Percentiles rank a stretch among this genome's conserved stretches.
Evolutionary conservation across 768 basidiomycete species (phyloP).

Genomic region (Scleroderma citrinum): DNA sequence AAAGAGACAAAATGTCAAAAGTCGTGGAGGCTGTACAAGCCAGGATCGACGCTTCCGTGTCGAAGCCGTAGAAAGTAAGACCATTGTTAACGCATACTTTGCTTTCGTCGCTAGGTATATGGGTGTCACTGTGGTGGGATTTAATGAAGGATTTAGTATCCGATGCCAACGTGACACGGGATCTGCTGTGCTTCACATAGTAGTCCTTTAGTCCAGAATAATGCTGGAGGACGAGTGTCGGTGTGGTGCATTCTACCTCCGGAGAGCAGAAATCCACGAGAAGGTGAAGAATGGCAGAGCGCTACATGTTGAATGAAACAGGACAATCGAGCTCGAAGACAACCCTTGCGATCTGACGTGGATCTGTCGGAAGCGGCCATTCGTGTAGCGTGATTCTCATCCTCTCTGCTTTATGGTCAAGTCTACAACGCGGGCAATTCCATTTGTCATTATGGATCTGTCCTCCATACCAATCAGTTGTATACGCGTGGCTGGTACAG

Average conservation of each 20-base stretch:
- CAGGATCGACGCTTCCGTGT: constrained; percentile 11
- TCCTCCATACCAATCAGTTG: neutral
- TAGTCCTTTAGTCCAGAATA: constrained; percentile 1
- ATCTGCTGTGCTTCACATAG: neutral
- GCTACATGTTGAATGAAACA: constrained; percentile 34
- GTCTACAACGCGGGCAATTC: constrained; percentile 23
- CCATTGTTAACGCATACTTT: constrained; percentile 26
- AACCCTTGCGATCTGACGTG: constrained; percentile 14
- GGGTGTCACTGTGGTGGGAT: neutral
- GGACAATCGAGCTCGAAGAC: constrained; percentile 41
- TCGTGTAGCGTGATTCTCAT: constrained; percentile 34
- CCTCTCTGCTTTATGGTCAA: constrained; percentile 3
- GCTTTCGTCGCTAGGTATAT: neutral
- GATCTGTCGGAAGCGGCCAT: constrained; percentile 39
- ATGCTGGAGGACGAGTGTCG: neutral
- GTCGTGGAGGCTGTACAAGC: constrained; percentile 7
- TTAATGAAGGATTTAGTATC: constrained; percentile 1
- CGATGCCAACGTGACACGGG: constrained; percentile 6
- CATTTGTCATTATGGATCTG: neutral
- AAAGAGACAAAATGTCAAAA: constrained; percentile 12
- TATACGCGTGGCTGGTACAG: neutral
- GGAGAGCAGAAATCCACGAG: constrained; percentile 29
- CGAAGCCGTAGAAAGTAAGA: constrained; percentile 21
- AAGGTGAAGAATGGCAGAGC: constrained; percentile 31
- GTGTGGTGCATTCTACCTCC: neutral